Conservation (phyloP, 345 rosid genomes). For the Iberis pinnata region DNA sequence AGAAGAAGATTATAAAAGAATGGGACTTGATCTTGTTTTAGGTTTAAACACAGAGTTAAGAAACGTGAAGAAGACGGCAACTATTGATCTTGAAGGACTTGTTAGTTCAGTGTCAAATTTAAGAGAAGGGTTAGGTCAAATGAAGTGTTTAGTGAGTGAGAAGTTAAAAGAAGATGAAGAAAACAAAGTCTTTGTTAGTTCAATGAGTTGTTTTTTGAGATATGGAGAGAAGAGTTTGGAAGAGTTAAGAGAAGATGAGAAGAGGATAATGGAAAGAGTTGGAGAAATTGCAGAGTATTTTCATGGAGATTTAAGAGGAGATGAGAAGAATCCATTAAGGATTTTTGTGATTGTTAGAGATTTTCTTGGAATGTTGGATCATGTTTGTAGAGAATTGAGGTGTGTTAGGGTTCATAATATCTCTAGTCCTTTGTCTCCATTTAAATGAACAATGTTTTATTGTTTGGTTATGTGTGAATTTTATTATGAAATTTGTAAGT, state of each 20-base stretch:
- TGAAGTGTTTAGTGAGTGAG: slow-evolving; percentile 41
- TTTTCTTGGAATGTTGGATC: slow-evolving; percentile 88
- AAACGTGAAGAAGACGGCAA: slow-evolving; percentile 91
- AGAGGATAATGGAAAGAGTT: slow-evolving; percentile 55
- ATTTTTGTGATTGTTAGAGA: slow-evolving; percentile 97
- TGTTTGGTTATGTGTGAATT: too few relatives aligned
- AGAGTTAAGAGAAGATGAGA: slow-evolving; percentile 64
- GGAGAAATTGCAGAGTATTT: slow-evolving; percentile 84
- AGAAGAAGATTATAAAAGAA: slow-evolving; percentile 82
- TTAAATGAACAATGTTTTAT: slow-evolving; percentile 38
- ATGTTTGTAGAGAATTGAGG: slow-evolving; percentile 85
- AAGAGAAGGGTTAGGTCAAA: slow-evolving; percentile 50
- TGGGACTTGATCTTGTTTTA: slow-evolving; percentile 88
- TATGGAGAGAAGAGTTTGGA: slow-evolving; percentile 56
- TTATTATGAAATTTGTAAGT: not conserved
- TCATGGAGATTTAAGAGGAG: slow-evolving; percentile 82
- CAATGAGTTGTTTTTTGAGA: slow-evolving; percentile 53
- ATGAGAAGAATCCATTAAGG: slow-evolving; percentile 75
- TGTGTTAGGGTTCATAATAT: slow-evolving; percentile 48
- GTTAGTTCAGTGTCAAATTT: slow-evolving; percentile 74
- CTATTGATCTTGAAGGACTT: slow-evolving; percentile 77
- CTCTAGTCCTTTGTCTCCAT: slow-evolving; percentile 78
- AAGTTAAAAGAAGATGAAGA: slow-evolving; percentile 40
- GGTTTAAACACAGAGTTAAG: slow-evolving; percentile 73
- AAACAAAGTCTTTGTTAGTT: slow-evolving; percentile 41